Evolutionary conservation across 371 early-diverging fungal species (phyloP), one percentile per base, ranked within the genome.

Genomic region (Paraphysoderma sedebokerense): DNA sequence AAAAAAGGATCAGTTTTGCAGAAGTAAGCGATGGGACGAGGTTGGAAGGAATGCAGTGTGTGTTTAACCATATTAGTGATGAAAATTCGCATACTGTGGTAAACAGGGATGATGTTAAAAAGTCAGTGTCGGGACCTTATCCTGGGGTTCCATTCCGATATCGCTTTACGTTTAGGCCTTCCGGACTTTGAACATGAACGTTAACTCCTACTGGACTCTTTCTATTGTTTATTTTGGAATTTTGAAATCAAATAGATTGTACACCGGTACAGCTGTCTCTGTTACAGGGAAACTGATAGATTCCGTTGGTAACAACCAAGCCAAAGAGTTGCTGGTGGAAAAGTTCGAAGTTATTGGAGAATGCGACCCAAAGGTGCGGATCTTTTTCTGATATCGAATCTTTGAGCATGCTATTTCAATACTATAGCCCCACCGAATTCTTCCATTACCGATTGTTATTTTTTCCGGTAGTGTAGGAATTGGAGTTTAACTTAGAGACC

Each of bases 21-120:
- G 74, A 79, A 38, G 60, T 87, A 32, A 70, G 76, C 19, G 88
- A 89, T 44, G 90, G 90, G 4, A 76, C 82, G 1, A 74, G 59
- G 17, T 51, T 71, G 23, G 64, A 69, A 32, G 83, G 82, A 1
- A 62, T 86, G 19, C 90, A 89, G 47, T 74, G 80, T 4, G 76
- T 85, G 38, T 60, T 83, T 2, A 9, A 5, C 26, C 2, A 9
- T 24, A n/a, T 8, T 5, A 6, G 42, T 12, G 40, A 26, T 13
- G 15, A 28, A 0, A 0, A 5, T 38, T 38, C 9, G 12, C 9
- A 6, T 12, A 12, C 1, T 38, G 1, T 1, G 1, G 19, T 5
- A 24, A 7, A 6, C 20, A 8, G 0, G 0, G 38, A 9, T 2
- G 15, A 5, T 38, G 2, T 8, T 2, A n/a, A 17, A 0, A 11